Base-by-base conservation (phyloP, 2,329 filamentous ascomycete genomes). In the Myriosclerotinia duriaeana region DNA sequence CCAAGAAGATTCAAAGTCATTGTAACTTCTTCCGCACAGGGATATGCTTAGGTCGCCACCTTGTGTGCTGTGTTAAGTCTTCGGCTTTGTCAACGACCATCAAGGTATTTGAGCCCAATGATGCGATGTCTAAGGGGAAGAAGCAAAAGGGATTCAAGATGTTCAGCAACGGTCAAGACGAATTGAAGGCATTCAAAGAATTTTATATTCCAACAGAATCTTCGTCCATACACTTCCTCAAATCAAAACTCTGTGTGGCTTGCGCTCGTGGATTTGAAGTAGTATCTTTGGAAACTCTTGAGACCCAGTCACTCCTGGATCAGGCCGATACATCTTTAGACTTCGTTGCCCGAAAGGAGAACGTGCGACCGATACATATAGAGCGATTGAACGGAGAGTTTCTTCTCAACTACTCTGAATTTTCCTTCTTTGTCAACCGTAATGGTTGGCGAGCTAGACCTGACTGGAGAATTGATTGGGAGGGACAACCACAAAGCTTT, bases 11-110 rank as follows among this genome's bases (percentile, higher is more conserved):
- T 70, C 90, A 93, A 78, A 96, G 91, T 74, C 93, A 97, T 79
- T 96, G 94, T 78, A 97, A 94, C 78, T 99, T 98, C 81, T 99
- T 99, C 87, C 97, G 96, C 80, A 91, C 93, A 22, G 95, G 95
- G 50, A 96, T 97, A 74, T 98, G 95, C 76, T 85, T 97, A 68
- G 93, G 95, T 44, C 87, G 95, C 69, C 95, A 98, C 76, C 83
- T 99, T 64, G 95, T 99, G 40, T 98, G 94, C 79, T 96, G 92
- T 72, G 95, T 98, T 75, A 98, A 97, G 81, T 96, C 92, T 52
- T 94, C 91, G 22, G 91, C 93, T 3, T 82, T 98, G 42, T 97
- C 92, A 63, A 96, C 92, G 17, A 98, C 94, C 2, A 97, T 99
- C 82, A 98, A 98, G 80, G 95, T 98, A n/a, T 98, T 92, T 79